A percentile compares a stretch with the other conserved stretches of the same genome.
Conservation (phyloP, 331 rosid species). For the Cydonia oblonga region DNA sequence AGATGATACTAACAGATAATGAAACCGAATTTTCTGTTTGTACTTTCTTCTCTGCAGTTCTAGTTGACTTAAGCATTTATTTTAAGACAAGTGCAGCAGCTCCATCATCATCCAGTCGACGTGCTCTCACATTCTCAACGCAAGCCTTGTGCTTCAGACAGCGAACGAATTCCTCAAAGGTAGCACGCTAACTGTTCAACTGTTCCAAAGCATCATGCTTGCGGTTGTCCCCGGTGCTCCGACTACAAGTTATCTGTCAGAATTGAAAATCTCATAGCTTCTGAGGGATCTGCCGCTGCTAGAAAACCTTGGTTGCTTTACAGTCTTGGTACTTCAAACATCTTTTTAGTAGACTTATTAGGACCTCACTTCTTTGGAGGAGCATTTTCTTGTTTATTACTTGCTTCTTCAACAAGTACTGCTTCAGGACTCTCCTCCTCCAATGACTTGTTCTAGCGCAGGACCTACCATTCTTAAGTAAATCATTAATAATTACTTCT, state of each 20-base stretch:
- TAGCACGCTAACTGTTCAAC: conserved; percentile 47
- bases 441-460: conserved; percentile 53
- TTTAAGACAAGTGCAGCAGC: conserved; percentile 44
- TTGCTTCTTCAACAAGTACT: conserved; percentile 25
- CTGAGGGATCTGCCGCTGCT: conserved; percentile 43
- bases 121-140: conserved; percentile 57
- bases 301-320: conserved; percentile 39
- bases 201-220: conserved; percentile 25
- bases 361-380: conserved; percentile 44
- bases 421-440: conserved; percentile 50
- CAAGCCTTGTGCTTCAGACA: conserved; percentile 66
- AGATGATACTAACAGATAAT: background rate
- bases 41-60: conserved; percentile 28
- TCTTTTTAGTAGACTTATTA: conserved; percentile 41
- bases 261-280: conserved; percentile 50
- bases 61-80: conserved; percentile 40
- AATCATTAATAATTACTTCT: conserved; percentile 50
- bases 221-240: conserved; percentile 31
- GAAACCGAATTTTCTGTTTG: background rate
- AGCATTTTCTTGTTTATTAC: conserved; percentile 16
- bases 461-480: conserved; percentile 84
- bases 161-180: conserved; percentile 73
- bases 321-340: conserved; percentile 31
- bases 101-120: conserved; percentile 41
- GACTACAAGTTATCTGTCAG: conserved; percentile 2